A percentile compares a stretch with the other conserved stretches of the same genome.
Conservation (phyloP, 1,139 yeast species). For the Arxiozyma bovina region DNA sequence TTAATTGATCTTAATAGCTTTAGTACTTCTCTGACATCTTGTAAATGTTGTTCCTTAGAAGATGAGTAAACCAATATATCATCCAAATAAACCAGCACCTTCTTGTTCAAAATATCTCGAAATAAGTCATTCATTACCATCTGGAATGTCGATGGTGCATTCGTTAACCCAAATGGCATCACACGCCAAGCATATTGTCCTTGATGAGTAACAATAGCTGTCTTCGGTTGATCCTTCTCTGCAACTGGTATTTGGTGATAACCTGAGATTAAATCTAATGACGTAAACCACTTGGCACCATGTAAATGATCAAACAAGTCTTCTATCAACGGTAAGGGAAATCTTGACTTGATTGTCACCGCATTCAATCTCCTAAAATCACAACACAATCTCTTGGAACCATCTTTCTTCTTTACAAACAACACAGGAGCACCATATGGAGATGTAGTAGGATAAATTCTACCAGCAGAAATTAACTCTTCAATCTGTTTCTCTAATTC, state of each 20-base stretch:
- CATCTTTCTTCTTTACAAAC: constrained; percentile 19
- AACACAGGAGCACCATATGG: neutral
- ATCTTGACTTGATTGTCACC: constrained; percentile 14
- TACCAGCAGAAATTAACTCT: neutral
- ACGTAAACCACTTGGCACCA: constrained; percentile 1
- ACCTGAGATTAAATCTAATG: constrained; percentile 7
- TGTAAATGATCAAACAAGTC: constrained; percentile 7
- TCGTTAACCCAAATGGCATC: constrained; percentile 8
- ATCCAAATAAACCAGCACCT: constrained; percentile 21
- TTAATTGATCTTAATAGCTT: neutral
- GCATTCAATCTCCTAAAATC: constrained; percentile 21
- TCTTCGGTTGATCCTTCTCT: constrained; percentile 5
- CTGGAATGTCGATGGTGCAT: constrained; percentile 7
- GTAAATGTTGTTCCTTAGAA: constrained; percentile 10
- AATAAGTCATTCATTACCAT: constrained; percentile 10
- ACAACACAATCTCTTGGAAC: constrained; percentile 15
- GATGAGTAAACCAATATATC: constrained; percentile 22
- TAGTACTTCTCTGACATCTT: constrained; percentile 8
- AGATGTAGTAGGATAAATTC: neutral
- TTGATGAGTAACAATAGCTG: constrained; percentile 9
- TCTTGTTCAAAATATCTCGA: constrained; percentile 7
- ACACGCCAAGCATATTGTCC: constrained; percentile 7
- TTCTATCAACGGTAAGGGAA: constrained; percentile 21
- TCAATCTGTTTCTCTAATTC: neutral
- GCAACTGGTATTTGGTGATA: constrained; percentile 9